Evolutionary conservation across 352 stramenopile species (phyloP), one percentile per base, ranked within the genome.

Genomic region (Globisporangium cystogenes): DNA sequence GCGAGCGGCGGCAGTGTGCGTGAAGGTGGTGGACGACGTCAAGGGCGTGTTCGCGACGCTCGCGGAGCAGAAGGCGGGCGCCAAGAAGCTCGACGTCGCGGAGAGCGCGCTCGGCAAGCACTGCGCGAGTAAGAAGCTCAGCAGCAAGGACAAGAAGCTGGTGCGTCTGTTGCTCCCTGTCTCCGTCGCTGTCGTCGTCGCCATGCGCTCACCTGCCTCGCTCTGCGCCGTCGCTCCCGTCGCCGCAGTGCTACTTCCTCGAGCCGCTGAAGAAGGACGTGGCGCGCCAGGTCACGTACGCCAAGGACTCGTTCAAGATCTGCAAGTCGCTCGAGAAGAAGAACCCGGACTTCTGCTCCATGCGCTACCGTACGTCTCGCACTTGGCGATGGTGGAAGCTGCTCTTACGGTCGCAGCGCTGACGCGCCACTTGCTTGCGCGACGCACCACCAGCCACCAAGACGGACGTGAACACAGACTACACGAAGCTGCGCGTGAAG

Each of bases 401-500:
- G n/a, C n/a, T n/a, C n/a, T n/a, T n/a, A n/a, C 15, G 39, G 10
- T 4, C 8, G 39, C 5, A n/a, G n/a, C 4, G 7, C 31, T 35
- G 20, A 53, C 33, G 16, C 3, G 26, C 21, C 12, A 21, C 45
- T 7, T 21, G 23, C 18, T 33, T 39, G 29, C 11, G 42, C 7
- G 3, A 12, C 36, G 44, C 10, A 7, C n/a, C n/a, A 26, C 7
- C 43, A 96, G 91, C 92, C 39, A 81, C 97, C 56, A 98, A 98
- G 76, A 90, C 95, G 49, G 90, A 97, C 47, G 85, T 87, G 55
- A 93, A 90, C 71, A 97, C 93, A 64, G 90, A 98, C 62, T 98
- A 98, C 81, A 86, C 74, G 36, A 97, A 96, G 74, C 68, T 98
- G 65, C 88, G 91, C 55, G 93, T 98, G 33, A 97, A 97, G 85